These are phyloP conservation scores for Chlorella sp. DNA, from an alignment of 139 green algal genomes.

Conservation along the genomic window DNA sequence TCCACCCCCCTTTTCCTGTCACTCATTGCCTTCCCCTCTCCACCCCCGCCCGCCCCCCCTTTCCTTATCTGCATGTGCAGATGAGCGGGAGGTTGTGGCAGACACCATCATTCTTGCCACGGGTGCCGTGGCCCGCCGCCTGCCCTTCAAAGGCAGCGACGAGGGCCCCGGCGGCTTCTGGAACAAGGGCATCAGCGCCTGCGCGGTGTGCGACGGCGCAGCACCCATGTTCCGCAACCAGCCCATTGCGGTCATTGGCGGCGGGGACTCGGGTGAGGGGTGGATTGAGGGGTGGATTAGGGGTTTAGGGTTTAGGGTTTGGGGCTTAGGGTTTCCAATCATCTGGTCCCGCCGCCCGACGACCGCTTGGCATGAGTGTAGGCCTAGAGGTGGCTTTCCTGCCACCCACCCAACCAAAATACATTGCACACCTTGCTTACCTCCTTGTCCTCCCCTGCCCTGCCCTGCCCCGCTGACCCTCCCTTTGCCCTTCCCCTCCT, in stretches of 20 bases:
- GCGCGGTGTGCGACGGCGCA: conserved; percentile 97
- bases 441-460: too few species aligned
- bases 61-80: conserved; percentile 12
- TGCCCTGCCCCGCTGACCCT: too few species aligned
- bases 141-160: conserved; percentile 82
- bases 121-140: conserved; percentile 86
- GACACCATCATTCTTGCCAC: conserved; percentile 96
- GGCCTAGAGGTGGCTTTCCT: too few species aligned
- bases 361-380: too few species aligned
- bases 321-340: too few species aligned
- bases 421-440: too few species aligned
- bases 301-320: too few species aligned
- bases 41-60: neutral
- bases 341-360: too few species aligned
- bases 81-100: conserved; percentile 68
- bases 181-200: conserved; percentile 95
- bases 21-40: too few species aligned
- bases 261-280: conserved; percentile 75
- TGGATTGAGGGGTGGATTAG: too few species aligned
- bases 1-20: too few species aligned
- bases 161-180: conserved; percentile 88
- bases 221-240: conserved; percentile 90
- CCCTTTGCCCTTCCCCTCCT: neutral
- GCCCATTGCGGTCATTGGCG: conserved; percentile 84
- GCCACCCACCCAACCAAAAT: too few species aligned